Conservation (phyloP, 306 rosid species). For the Cucumis cinereus region DNA sequence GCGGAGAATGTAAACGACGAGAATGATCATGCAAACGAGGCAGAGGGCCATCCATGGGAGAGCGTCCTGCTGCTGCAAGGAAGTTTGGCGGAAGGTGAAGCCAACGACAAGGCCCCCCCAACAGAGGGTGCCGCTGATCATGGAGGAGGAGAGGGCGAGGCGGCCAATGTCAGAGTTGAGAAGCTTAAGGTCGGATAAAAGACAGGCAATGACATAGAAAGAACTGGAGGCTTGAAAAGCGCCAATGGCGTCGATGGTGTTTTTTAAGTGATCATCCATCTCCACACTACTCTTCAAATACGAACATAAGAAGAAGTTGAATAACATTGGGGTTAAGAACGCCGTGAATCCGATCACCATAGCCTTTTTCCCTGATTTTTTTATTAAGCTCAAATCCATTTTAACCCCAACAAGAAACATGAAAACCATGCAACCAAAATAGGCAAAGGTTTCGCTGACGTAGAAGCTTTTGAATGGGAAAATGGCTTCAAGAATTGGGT, state of each 20-base stretch:
- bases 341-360: constrained; percentile 23
- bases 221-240: constrained; percentile 24
- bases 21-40: background rate
- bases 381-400: constrained; percentile 16
- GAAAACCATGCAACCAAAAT: constrained; percentile 31
- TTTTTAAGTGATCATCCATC: background rate
- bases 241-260: background rate
- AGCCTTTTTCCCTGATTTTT: constrained; percentile 27
- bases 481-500: background rate
- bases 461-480: constrained; percentile 27
- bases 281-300: background rate
- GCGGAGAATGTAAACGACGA: constrained; percentile 11
- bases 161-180: constrained; percentile 56
- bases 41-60: background rate
- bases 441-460: constrained; percentile 25
- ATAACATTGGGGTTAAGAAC: constrained; percentile 2
- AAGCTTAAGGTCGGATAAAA: constrained; percentile 35
- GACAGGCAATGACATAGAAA: constrained; percentile 28
- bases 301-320: background rate
- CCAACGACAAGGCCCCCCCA: rapidly evolving
- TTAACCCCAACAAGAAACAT: constrained; percentile 42
- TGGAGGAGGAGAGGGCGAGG: constrained; percentile 29
- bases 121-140: constrained; percentile 28
- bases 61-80: background rate
- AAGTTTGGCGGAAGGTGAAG: background rate